Evolutionary conservation across 2,329 filamentous ascomycete species (phyloP), one percentile per base, ranked within the genome.

Genomic region (Didymella pomorum): DNA sequence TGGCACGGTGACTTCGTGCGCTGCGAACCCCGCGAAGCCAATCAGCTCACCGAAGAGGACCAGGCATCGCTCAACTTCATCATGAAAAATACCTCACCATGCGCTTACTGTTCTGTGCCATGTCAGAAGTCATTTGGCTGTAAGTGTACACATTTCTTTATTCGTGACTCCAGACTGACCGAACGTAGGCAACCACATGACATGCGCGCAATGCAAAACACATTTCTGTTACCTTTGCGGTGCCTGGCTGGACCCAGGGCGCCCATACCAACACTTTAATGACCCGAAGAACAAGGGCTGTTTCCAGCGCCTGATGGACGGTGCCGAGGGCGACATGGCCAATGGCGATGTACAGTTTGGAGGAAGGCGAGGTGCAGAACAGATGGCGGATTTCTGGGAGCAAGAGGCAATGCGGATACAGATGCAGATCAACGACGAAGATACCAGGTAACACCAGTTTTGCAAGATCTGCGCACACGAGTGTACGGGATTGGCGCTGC

Each of bases 161-260:
- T 14, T 31, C 6, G 29, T 16, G 12, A 31, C 29, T 16, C 12
- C 12, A 9, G 21, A 42, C 49, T 56, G 10, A 58, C 29, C 21
- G 9, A 18, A n/a, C 11, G 4, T 9, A 58, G 56, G 56, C 37
- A 98, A 98, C 77, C 94, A 97, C 78, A 98, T 98, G 93, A 91
- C 89, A 48, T 97, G 94, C 78, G 92, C 89, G 75, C 88, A 91
- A 63, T 99, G 95, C 80, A 84, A 89, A 50, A 90, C 92, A 2
- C 94, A 98, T 76, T 98, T 97, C 75, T 99, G 95, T 80, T 98
- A 98, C 68, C 84, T 98, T 1, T 98, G 95, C 73, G 89, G 90
- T 0, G 84, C 88, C n/a, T 98, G 92, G 90, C 83, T 99, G 41
- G 85, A 89, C 55, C 86, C 90, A 0, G 82, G 80, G 18, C 95